A percentile compares a stretch with the other conserved stretches of the same genome.
These are phyloP conservation scores for Sisymbrium irio DNA, from an alignment of 345 rosid genomes.

Conservation along the genomic window DNA sequence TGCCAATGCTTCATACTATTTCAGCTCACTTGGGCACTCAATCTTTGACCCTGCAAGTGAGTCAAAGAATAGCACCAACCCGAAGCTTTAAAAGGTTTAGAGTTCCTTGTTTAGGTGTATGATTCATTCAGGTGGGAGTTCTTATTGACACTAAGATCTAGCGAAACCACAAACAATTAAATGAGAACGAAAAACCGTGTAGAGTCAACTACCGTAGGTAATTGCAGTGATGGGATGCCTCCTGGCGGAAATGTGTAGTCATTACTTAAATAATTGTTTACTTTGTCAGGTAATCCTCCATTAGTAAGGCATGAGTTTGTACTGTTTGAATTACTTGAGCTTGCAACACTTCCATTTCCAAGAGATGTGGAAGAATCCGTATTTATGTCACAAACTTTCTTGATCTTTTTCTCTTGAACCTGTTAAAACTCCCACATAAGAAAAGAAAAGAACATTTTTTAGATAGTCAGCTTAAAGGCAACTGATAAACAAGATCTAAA, in stretches of 20 bases:
- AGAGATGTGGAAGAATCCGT: constrained; percentile 61
- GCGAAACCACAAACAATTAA: not conserved
- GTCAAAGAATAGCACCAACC: constrained; percentile 19
- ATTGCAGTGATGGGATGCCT: constrained; percentile 66
- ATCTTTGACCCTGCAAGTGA: not conserved
- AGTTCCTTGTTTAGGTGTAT: not conserved
- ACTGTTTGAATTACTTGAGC: constrained; percentile 59
- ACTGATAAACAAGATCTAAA: not conserved
- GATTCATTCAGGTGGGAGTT: not conserved
- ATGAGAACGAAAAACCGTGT: not conserved
- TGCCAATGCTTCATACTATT: constrained; percentile 4
- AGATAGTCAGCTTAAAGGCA: not conserved
- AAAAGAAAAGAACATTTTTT: not conserved
- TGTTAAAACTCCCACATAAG: constrained; percentile 31
- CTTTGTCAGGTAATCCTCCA: constrained; percentile 59
- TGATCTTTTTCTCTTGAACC: constrained; percentile 94
- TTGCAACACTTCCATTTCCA: constrained; percentile 69
- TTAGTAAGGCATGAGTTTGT: constrained; percentile 47
- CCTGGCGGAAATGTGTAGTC: constrained; percentile 61
- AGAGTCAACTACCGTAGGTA: constrained; percentile 79
- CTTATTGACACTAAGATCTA: constrained; percentile 14
- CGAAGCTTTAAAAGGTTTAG: not conserved
- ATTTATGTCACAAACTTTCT: constrained; percentile 83
- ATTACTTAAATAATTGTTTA: constrained; percentile 40
- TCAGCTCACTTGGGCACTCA: constrained; percentile 23